Conservation (phyloP, 352 stramenopile species). For the Globisporangium solare region DNA sequence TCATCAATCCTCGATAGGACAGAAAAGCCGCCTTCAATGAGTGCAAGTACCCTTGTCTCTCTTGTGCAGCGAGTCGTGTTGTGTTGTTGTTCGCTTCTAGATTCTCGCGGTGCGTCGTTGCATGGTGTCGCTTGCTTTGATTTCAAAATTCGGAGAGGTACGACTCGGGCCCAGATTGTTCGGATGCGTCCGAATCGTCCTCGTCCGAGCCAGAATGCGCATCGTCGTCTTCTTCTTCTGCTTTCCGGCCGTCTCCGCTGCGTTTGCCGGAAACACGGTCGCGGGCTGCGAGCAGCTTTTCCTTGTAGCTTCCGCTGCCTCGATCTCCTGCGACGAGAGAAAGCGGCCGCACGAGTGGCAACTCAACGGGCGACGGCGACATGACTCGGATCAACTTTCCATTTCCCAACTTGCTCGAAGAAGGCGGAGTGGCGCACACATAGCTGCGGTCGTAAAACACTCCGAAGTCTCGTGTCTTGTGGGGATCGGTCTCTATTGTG, state of each 20-base stretch:
- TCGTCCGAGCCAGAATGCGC: constrained; percentile 5
- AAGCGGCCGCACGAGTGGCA: constrained; percentile 1
- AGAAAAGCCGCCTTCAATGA: too few species aligned
- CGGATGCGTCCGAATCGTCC: constrained; percentile 18
- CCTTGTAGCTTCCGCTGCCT: constrained; percentile 1
- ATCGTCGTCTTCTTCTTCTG: background rate
- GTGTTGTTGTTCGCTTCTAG: too few species aligned
- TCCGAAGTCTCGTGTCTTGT: background rate
- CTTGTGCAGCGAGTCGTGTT: too few species aligned
- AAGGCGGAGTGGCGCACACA: constrained; percentile 9
- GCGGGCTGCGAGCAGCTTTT: constrained; percentile 5
- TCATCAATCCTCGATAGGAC: too few species aligned
- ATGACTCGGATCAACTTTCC: background rate
- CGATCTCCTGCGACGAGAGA: background rate
- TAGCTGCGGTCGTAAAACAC: background rate
- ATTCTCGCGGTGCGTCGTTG: background rate
- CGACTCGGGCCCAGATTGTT: constrained; percentile 25
- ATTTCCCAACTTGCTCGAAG: background rate
- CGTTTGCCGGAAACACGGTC: background rate
- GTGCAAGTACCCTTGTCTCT: too few species aligned
- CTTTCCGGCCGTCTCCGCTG: background rate
- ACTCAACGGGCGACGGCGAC: background rate
- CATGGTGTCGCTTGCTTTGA: background rate
- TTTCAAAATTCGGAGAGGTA: constrained; percentile 30
- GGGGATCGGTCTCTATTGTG: background rate